Percentiles rank a stretch among this genome's conserved stretches.
These are phyloP conservation scores for Crataegus laevigata DNA, from an alignment of 306 rosid genomes.

Conservation along the genomic window DNA sequence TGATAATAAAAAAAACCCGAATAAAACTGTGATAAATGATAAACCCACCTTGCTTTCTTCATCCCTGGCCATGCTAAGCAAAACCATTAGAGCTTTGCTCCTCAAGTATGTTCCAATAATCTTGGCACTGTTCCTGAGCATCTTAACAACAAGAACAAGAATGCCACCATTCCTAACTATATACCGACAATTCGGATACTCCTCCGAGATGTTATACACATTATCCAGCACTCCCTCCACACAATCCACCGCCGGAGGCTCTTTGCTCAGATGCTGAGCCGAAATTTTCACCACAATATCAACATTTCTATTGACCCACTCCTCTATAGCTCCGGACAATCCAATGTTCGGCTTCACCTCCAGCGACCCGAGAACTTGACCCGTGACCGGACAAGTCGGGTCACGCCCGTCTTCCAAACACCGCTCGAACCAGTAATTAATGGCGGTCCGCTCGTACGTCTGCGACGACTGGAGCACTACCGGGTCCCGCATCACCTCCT, in stretches of 20 bases:
- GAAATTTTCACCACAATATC: constrained; percentile 32
- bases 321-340: constrained; percentile 46
- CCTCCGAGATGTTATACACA: constrained; percentile 35
- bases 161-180: constrained; percentile 36
- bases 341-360: constrained; percentile 48
- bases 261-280: constrained; percentile 22
- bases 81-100: constrained; percentile 39
- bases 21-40: not conserved
- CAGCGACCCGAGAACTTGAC: constrained; percentile 29
- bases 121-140: constrained; percentile 45
- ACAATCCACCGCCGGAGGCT: constrained; percentile 21
- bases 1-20: not conserved
- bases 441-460: constrained; percentile 44
- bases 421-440: constrained; percentile 43
- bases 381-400: constrained; percentile 47
- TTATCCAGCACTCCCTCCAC: constrained; percentile 26
- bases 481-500: constrained; percentile 50
- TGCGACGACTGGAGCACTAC: constrained; percentile 47
- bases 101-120: constrained; percentile 40
- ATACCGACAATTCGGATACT: constrained; percentile 34
- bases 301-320: constrained; percentile 39
- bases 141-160: constrained; percentile 23
- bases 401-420: constrained; percentile 38
- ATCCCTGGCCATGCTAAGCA: constrained; percentile 43
- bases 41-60: constrained; percentile 59